Evolutionary conservation across 768 basidiomycete species (phyloP), one percentile per base, ranked within the genome.

Genomic region (Coprinopsis strossmayeri): DNA sequence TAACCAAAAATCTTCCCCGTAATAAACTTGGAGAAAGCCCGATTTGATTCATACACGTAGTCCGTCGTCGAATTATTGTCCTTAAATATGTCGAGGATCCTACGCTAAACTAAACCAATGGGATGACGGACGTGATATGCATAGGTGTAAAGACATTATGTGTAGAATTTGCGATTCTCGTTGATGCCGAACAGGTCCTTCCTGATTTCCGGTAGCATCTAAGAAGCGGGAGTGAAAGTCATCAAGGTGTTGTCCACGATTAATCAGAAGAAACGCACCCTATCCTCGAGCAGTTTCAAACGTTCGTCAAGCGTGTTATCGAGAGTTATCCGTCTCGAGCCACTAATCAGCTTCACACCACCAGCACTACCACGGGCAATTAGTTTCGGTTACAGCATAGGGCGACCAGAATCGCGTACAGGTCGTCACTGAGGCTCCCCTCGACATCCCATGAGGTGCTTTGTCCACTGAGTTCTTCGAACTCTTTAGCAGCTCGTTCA

Each of bases 201-300:
- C 57, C 95, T 74, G 57, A 98, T 91, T 69, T 96, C 93, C 1
- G 95, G 95, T 21, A 98, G 73, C 95, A 97, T 97, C 91, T 95
- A 25, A 30, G 11, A 23, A 30, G 32, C 7, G 17, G 21, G 41
- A 38, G 38, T 46, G n/a, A n/a, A n/a, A n/a, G n/a, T n/a, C n/a
- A n/a, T n/a, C n/a, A n/a, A n/a, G n/a, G n/a, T n/a, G n/a, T n/a
- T n/a, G n/a, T n/a, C n/a, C n/a, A n/a, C n/a, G n/a, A n/a, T n/a
- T n/a, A n/a, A n/a, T n/a, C n/a, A n/a, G 5, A 40, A 44, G 5
- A n/a, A 34, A 67, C 82, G 53, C 54, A 91, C 92, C 68, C 87
- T 77, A 61, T 96, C 91, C 68, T 97, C 93, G 34, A 99, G 69
- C 55, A 98, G 65, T 55, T 83, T 76, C 60, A 99, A 67, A 40